These are phyloP conservation scores for Malassezia equina DNA, from an alignment of 1,284 basidiomycete genomes.

Conservation along the genomic window DNA sequence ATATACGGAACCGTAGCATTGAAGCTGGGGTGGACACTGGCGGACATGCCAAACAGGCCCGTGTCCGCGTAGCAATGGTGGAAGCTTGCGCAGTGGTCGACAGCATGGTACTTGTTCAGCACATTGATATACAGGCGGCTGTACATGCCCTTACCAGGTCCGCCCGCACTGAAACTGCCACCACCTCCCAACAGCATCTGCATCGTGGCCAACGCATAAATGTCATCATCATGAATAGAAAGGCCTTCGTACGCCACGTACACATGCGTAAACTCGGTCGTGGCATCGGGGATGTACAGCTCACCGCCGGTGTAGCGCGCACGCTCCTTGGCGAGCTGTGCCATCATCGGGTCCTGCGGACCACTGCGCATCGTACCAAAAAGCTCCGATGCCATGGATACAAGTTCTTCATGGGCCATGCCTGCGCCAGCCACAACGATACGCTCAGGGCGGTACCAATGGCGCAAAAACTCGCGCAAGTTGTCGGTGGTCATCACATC, in stretches of 20 bases:
- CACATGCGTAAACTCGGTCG: slow-evolving; percentile 78
- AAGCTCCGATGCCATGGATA: slow-evolving; percentile 69
- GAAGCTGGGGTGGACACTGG: slow-evolving; percentile 66
- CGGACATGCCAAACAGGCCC: slow-evolving; percentile 84
- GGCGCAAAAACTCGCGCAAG: slow-evolving; percentile 61
- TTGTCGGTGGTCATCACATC: slow-evolving; percentile 59
- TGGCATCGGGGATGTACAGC: slow-evolving; percentile 56
- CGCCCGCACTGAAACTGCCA: slow-evolving; percentile 86
- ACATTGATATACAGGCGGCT: slow-evolving; percentile 94
- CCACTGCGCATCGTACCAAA: slow-evolving; percentile 58
- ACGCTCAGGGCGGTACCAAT: slow-evolving; percentile 83
- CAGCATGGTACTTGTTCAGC: slow-evolving; percentile 81
- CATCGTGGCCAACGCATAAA: slow-evolving; percentile 86
- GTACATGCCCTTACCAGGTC: slow-evolving; percentile 98
- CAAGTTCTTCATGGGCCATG: slow-evolving; percentile 76
- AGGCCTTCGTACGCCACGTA: slow-evolving; percentile 88
- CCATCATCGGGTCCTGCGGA: slow-evolving; percentile 21
- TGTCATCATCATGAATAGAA: slow-evolving; percentile 83
- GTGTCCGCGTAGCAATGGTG: slow-evolving; percentile 95
- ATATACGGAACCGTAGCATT: slow-evolving; percentile 66
- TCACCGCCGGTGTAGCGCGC: slow-evolving; percentile 76
- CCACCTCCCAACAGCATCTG: slow-evolving; percentile 92
- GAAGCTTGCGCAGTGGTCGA: slow-evolving; percentile 95
- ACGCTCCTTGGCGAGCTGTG: slow-evolving; percentile 49
- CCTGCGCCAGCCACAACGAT: slow-evolving; percentile 92